Percentiles rank a stretch among this genome's conserved stretches.
These are phyloP conservation scores for Firmiana major DNA, from an alignment of 345 rosid genomes.

Conservation along the genomic window DNA sequence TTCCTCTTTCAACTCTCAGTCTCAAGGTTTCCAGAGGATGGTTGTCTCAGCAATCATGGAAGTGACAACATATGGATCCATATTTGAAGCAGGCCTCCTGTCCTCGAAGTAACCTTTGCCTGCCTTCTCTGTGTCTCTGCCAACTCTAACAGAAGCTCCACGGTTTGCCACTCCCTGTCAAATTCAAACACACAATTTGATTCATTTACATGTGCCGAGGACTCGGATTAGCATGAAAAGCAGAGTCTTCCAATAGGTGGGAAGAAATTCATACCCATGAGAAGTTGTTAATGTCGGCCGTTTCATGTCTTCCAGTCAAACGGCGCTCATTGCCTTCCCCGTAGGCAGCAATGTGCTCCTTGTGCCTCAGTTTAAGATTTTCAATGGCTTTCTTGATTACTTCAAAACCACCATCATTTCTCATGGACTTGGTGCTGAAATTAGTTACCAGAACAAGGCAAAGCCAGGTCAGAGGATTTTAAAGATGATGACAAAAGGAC, in stretches of 20 bases:
- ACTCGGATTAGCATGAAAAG: no score
- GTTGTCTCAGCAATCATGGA: constrained; percentile 82
- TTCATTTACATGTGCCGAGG: no score
- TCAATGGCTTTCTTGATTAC: constrained; percentile 81
- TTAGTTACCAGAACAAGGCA: constrained; percentile 9
- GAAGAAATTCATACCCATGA: constrained; percentile 42
- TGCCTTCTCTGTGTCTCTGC: constrained; percentile 66
- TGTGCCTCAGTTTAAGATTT: constrained; percentile 70
- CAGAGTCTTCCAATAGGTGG: neutral
- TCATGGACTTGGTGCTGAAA: constrained; percentile 84
- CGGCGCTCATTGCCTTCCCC: constrained; percentile 93
- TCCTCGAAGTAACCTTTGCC: constrained; percentile 87
- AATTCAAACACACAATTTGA: no score
- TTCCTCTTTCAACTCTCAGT: no score
- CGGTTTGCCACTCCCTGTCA: constrained; percentile 87
- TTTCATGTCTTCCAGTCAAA: constrained; percentile 77
- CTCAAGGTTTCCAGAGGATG: constrained; percentile 52
- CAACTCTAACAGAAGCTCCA: constrained; percentile 79
- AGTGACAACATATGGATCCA: constrained; percentile 75
- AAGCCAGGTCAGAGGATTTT: no score
- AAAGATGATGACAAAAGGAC: neutral
- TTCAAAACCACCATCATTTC: constrained; percentile 69
- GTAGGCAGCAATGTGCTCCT: constrained; percentile 79
- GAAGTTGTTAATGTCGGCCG: constrained; percentile 82
- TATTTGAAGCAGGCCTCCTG: constrained; percentile 85